A percentile compares a stretch with the other conserved stretches of the same genome.
These are phyloP conservation scores for Russula virescens DNA, from an alignment of 768 basidiomycete genomes.

Conservation along the genomic window DNA sequence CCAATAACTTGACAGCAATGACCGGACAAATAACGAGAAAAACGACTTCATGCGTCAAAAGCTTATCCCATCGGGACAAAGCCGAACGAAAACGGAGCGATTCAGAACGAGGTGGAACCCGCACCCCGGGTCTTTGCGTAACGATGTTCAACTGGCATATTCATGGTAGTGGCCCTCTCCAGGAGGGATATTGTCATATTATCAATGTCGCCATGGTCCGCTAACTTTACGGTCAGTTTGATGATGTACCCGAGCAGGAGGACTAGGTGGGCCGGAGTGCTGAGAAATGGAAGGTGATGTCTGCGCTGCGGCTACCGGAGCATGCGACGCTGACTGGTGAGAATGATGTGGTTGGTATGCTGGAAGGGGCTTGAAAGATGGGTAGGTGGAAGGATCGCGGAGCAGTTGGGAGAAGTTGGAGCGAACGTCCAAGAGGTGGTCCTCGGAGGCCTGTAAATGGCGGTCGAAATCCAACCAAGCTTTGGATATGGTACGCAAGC, in stretches of 20 bases:
- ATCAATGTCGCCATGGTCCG: no score
- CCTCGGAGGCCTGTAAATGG: slow-evolving; percentile 10
- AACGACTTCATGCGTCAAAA: no score
- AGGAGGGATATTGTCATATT: no score
- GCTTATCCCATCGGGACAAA: no score
- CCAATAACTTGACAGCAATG: no score
- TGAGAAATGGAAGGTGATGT: slow-evolving; percentile 34
- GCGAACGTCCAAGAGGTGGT: slow-evolving; percentile 15
- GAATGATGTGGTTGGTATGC: slow-evolving; percentile 9
- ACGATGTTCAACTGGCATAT: no score
- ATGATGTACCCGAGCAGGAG: slow-evolving; percentile 36
- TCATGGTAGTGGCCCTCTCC: no score
- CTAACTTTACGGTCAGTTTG: slow-evolving; percentile 40
- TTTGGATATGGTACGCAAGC: slow-evolving; percentile 14
- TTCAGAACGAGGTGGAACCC: no score
- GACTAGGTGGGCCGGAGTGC: slow-evolving; percentile 37
- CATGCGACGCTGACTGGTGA: background rate
- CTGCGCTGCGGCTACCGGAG: slow-evolving; percentile 24
- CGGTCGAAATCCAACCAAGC: slow-evolving; percentile 20
- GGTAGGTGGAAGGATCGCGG: slow-evolving; percentile 12
- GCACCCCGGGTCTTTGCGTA: no score
- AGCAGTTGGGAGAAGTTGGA: slow-evolving; percentile 19
- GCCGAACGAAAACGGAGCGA: no score
- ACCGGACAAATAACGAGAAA: no score
- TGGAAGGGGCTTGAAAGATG: slow-evolving; percentile 9